Percentiles rank a stretch among this genome's conserved stretches.
phyloP scores from a whole-genome alignment of 176 grass and related monocot genomes.

The Tuctoria greenei region DNA sequence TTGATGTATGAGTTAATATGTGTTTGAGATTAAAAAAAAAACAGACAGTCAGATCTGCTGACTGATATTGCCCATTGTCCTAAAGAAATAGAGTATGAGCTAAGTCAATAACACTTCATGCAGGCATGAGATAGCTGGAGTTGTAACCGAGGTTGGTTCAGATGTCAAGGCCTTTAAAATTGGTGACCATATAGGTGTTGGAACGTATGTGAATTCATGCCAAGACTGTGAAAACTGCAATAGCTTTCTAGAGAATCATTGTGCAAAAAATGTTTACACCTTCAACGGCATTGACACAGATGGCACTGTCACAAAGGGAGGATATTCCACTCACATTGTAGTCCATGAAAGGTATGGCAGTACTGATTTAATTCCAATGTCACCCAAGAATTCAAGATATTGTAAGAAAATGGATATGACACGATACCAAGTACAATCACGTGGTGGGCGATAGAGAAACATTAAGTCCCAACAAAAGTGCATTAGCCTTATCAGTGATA shows the following conservation, averaged over 20 bases:
- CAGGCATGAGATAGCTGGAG: constrained; percentile 79
- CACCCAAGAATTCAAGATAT: background rate
- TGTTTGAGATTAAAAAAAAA: background rate
- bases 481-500: no score
- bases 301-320: constrained; percentile 70
- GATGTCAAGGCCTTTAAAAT: constrained; percentile 52
- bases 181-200: constrained; percentile 67
- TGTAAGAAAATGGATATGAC: background rate
- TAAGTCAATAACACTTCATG: background rate
- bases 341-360: constrained; percentile 60
- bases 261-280: constrained; percentile 42
- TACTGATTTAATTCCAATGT: background rate
- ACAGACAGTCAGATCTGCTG: background rate
- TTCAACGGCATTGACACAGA: constrained; percentile 68
- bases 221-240: constrained; percentile 58
- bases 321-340: constrained; percentile 80
- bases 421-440: no score
- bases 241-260: constrained; percentile 54
- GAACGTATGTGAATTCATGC: constrained; percentile 72
- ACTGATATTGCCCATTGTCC: background rate
- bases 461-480: no score
- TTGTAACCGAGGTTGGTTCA: constrained; percentile 65
- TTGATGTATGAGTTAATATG: background rate
- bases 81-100: background rate
- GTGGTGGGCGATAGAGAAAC: no score